Evolutionary conservation across 352 stramenopile genomes (phyloP), one percentile per base, ranked within the genome.

Genomic region (Phytophthora foliorum): DNA sequence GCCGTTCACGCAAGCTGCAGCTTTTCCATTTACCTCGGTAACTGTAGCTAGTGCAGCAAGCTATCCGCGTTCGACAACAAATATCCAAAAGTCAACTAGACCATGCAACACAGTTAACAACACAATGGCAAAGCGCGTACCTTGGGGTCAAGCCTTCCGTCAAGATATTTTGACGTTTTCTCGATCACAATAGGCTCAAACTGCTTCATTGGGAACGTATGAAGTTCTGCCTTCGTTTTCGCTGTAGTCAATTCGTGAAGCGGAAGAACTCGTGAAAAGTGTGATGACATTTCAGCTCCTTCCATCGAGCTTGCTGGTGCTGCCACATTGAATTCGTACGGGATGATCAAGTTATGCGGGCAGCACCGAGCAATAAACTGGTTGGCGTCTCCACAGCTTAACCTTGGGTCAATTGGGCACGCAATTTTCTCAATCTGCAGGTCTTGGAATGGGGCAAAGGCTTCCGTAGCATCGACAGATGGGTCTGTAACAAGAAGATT

Each of bases 311-410:
- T 63, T 32, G 44, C 32, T 45, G 61, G 44, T 2, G 77, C 63
- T 1, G 61, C 67, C 24, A 80, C 29, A 8, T 73, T 87, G 55
- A 86, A 94, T 25, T 94, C 88, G 25, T 80, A 60, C 0, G 89
- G 86, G 0, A 94, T 63, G 46, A 96, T 78, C 6, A 96, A 63
- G 27, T 78, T 90, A 6, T 84, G 80, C 7, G 89, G 89, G 13
- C 72, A 82, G 55, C 89, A 96, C 4, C 89, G 84, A 2, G 88
- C 81, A 41, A 96, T 90, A 29, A 96, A 88, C 65, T 94, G 89
- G 61, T 96, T 96, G 24, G 84, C 89, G 50, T 96, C 88, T 1
- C 89, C 89, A 57, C 89, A 96, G 57, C 82, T 92, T 57, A 96
- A 71, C 7, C 87, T 78, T 17, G 86, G 80, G 34, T 96, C 89